These are phyloP conservation scores for Pistacia vera DNA, from an alignment of 345 rosid species.

Conservation along the genomic window DNA sequence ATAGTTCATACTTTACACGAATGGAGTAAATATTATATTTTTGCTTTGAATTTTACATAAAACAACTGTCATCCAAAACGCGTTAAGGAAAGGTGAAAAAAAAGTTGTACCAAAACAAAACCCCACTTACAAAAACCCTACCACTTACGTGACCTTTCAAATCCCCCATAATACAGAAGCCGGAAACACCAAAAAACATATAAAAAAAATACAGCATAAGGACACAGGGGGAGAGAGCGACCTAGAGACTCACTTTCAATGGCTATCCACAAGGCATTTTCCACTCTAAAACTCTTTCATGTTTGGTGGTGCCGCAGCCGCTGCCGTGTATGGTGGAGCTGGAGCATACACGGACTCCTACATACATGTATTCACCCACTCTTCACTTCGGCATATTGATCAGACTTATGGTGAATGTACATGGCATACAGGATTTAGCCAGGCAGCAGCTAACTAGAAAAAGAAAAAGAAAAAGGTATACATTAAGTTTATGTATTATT, in stretches of 20 bases:
- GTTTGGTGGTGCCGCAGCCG: neutral
- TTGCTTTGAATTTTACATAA: no score
- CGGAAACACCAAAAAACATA: neutral
- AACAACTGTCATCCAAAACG: no score
- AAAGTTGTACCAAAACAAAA: neutral
- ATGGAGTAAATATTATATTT: no score
- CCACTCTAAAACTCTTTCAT: neutral
- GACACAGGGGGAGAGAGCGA: neutral
- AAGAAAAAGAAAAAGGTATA: neutral
- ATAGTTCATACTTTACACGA: no score
- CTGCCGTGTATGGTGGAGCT: neutral
- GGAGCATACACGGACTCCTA: neutral
- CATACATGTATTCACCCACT: neutral
- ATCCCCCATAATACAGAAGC: neutral
- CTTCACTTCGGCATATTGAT: neutral
- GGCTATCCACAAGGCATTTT: neutral
- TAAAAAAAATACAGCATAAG: neutral
- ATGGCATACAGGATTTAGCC: slow-evolving; percentile 39
- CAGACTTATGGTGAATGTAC: neutral
- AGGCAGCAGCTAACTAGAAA: slow-evolving; percentile 28
- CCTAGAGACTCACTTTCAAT: neutral
- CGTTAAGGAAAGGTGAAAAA: neutral
- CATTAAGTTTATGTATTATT: neutral
- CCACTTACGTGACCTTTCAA: slow-evolving; percentile 1
- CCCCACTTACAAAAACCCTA: neutral